These are phyloP conservation scores for Aureobasidium sp. DNA, from an alignment of 2,329 filamentous ascomycete genomes.

Conservation along the genomic window DNA sequence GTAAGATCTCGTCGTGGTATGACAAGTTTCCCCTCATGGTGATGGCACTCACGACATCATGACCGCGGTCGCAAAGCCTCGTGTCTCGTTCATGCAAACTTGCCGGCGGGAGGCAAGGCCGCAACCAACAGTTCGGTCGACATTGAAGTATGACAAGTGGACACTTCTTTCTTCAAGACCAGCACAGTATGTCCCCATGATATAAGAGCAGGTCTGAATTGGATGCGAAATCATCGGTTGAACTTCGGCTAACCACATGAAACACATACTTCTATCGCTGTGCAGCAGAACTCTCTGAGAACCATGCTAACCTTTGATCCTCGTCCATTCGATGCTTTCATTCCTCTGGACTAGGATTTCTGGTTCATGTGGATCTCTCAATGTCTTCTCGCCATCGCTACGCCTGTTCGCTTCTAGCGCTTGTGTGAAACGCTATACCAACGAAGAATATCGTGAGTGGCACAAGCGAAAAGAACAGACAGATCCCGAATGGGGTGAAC, in stretches of 20 bases:
- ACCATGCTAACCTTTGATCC: neutral
- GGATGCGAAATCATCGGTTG: neutral
- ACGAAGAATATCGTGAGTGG: neutral
- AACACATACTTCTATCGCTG: neutral
- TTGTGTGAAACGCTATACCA: too few relatives aligned
- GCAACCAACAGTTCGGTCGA: neutral
- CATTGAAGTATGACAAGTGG: neutral
- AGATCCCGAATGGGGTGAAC: neutral
- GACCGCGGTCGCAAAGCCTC: neutral
- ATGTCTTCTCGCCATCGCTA: neutral
- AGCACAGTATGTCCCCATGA: neutral
- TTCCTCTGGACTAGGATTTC: neutral
- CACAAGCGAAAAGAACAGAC: neutral
- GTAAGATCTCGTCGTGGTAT: neutral
- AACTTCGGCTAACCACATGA: neutral
- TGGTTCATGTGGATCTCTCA: too few relatives aligned
- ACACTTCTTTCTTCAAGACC: neutral
- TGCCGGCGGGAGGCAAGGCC: too few relatives aligned
- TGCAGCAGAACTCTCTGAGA: neutral
- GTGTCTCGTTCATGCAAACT: slow-evolving; percentile 1
- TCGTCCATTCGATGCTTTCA: neutral
- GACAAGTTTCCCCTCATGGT: neutral
- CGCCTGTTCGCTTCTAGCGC: neutral
- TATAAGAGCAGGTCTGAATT: neutral
- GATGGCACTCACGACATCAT: slow-evolving; percentile 4